Percentiles rank a stretch among this genome's conserved stretches.
Conservation (phyloP, 1,284 basidiomycete species). For the Leccinum subfulvum region DNA sequence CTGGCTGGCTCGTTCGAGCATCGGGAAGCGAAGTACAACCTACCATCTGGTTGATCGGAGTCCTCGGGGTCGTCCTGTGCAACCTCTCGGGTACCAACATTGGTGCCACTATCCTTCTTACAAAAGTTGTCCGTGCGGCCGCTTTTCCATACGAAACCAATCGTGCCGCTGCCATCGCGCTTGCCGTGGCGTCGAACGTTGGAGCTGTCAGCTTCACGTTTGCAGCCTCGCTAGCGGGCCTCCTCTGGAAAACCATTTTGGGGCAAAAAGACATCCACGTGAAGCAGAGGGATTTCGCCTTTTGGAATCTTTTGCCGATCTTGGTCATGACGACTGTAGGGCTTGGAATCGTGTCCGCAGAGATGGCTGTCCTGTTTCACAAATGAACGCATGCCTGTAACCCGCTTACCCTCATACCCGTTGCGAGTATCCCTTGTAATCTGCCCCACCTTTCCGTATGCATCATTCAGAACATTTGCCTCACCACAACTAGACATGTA, state of each 20-base stretch:
- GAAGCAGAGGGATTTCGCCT: slow-evolving; percentile 65
- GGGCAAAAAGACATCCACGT: slow-evolving; percentile 76
- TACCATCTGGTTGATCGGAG: slow-evolving; percentile 55
- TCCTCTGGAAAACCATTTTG: slow-evolving; percentile 85
- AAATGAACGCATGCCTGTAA: neutral
- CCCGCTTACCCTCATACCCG: neutral
- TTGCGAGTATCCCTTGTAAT: neutral
- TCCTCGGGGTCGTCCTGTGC: slow-evolving; percentile 74
- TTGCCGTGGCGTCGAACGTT: slow-evolving; percentile 86
- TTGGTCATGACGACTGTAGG: slow-evolving; percentile 52
- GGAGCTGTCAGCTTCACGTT: slow-evolving; percentile 93
- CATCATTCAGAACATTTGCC: neutral
- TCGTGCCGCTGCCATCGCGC: slow-evolving; percentile 51
- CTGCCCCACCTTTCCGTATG: neutral
- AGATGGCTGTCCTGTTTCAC: slow-evolving; percentile 58
- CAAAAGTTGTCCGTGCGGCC: slow-evolving; percentile 46
- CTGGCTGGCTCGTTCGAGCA: slow-evolving; percentile 62
- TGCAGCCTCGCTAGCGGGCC: slow-evolving; percentile 85
- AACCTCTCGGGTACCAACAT: slow-evolving; percentile 95
- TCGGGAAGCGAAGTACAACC: slow-evolving; percentile 46
- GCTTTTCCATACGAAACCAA: slow-evolving; percentile 22
- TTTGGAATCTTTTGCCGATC: slow-evolving; percentile 68
- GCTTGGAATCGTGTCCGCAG: slow-evolving; percentile 57
- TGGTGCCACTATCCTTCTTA: slow-evolving; percentile 90
- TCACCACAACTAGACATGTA: slow-evolving; percentile 15